A percentile compares a stretch with the other conserved stretches of the same genome.
Conservation (phyloP, 2,329 filamentous ascomycete genomes). For the Neurospora sp. region DNA sequence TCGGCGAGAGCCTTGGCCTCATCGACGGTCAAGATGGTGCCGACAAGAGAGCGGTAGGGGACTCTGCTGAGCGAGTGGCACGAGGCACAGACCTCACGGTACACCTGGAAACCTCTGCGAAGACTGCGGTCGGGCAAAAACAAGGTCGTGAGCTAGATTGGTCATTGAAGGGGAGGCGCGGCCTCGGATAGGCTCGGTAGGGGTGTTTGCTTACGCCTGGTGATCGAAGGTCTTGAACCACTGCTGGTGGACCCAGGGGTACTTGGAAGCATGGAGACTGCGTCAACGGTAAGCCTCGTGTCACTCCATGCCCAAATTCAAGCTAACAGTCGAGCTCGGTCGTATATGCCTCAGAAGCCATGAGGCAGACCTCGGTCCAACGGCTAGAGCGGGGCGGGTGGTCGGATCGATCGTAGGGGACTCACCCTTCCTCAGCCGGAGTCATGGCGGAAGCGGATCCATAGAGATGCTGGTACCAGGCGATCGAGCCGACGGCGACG, state of each 20-base stretch:
- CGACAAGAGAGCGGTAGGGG: conserved; percentile 86
- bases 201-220: conserved; percentile 62
- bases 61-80: conserved; percentile 96
- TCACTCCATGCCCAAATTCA: neutral
- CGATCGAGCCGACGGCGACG: conserved; percentile 78
- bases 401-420: conserved; percentile 21
- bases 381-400: neutral
- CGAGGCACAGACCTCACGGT: conserved; percentile 94
- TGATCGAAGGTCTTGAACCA: conserved; percentile 96
- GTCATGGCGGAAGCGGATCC: conserved; percentile 84
- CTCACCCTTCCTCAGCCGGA: conserved; percentile 96
- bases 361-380: conserved; percentile 10
- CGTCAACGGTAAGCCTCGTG: conserved; percentile 21
- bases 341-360: conserved; percentile 19
- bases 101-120: conserved; percentile 98
- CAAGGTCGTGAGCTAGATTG: conserved; percentile 2
- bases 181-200: conserved; percentile 1
- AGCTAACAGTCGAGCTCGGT: conserved; percentile 1
- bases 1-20: conserved; percentile 97
- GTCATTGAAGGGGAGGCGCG: conserved; percentile 34
- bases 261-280: conserved; percentile 83
- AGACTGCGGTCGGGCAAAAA: conserved; percentile 46
- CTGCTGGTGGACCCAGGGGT: conserved; percentile 92
- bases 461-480: conserved; percentile 97
- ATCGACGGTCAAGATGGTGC: conserved; percentile 86